Percentiles rank a stretch among this genome's conserved stretches.
These are phyloP conservation scores for Diaporthe sp. DNA, from an alignment of 2,329 filamentous ascomycete genomes.

Conservation along the genomic window DNA sequence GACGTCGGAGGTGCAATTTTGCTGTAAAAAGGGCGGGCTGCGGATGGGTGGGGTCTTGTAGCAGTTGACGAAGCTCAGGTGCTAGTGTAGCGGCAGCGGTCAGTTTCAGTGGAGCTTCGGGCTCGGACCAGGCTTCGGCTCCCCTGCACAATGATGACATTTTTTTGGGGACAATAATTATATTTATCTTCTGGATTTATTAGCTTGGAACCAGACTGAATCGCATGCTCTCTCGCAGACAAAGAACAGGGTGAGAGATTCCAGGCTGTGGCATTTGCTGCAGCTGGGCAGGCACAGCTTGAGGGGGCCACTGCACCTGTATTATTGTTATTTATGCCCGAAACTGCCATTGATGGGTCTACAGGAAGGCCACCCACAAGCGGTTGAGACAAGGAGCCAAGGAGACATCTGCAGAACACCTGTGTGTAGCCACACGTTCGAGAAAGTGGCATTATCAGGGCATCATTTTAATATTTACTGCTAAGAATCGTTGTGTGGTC, in stretches of 20 bases:
- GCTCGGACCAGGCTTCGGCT: conserved; percentile 34
- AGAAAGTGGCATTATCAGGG: neutral
- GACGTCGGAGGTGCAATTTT: conserved; percentile 40
- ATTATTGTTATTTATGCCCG: neutral
- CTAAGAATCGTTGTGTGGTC: neutral
- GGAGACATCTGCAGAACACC: neutral
- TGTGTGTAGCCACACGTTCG: too few relatives aligned
- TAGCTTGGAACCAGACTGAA: neutral
- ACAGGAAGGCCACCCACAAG: neutral
- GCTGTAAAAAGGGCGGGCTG: conserved; percentile 37
- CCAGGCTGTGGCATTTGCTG: neutral
- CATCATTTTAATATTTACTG: neutral
- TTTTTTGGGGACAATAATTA: neutral
- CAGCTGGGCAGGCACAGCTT: neutral
- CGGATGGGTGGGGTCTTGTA: conserved; percentile 16
- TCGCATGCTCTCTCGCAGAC: neutral
- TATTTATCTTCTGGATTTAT: neutral
- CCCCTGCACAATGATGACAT: conserved; percentile 34
- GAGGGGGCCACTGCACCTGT: neutral
- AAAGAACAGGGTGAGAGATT: neutral
- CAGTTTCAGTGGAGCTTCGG: conserved; percentile 30
- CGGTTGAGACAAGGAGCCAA: neutral
- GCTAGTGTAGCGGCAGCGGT: conserved; percentile 8
- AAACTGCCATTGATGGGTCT: neutral
- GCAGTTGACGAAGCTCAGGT: conserved; percentile 18